Evolutionary conservation across 1,139 yeast genomes (phyloP), one percentile per base, ranked within the genome.

Genomic region (Debaryomycetaceae sp.): DNA sequence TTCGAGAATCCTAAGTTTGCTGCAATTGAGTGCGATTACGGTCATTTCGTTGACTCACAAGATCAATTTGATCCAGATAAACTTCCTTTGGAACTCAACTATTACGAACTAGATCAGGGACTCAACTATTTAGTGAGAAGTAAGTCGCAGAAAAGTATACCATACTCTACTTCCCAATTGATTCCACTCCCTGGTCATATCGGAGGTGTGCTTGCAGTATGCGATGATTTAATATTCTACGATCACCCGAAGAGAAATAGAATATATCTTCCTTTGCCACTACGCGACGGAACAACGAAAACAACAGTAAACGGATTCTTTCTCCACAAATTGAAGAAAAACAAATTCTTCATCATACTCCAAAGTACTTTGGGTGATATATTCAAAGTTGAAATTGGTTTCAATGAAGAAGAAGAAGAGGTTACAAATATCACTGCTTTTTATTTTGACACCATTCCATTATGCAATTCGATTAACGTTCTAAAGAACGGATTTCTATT

Each of bases 1-100:
- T 85, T 75, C 58, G 93, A 85, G 17, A 89, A 89, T 58, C 98
- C 99, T 0, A 59, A 80, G 6, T 90, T 89, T 73, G 95, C 89
- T 0, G 77, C 93, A 0, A 65, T 93, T 17, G 98, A 93, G 59
- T 68, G 78, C n/a, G 87, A 81, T 43, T 75, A 79, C 50, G 52
- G 62, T 11, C 49, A 47, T 4, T 42, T 34, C 35, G 45, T 51
- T 20, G 38, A 43, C 3, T 44, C 44, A 30, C 42, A 45, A n/a
- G 40, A 43, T 17, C 66, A 65, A 42, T 56, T 59, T 36, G 50
- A 46, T 24, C 50, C 56, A 4, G 42, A 42, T 5, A 38, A 41
- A 1, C 42, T 60, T 6, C 55, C 56, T 1, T 46, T 61, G 4
- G 48, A 49, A 14, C 65, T 91, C 46, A 76, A 80, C 6, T 85